Evolutionary conservation across 208 protist genomes (phyloP).

Genomic region (Polymyxa betae): DNA sequence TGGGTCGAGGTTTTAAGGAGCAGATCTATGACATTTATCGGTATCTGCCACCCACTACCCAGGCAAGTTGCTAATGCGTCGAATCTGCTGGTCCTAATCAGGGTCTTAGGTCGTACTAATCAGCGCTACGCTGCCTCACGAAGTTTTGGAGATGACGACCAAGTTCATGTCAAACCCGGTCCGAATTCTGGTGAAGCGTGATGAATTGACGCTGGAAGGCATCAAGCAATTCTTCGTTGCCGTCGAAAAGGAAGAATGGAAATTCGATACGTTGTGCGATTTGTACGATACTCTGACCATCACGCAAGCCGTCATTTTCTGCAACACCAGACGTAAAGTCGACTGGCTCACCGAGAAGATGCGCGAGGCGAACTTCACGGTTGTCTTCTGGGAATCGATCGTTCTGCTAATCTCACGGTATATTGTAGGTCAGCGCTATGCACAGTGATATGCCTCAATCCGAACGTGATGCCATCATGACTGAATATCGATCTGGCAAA

Average conservation of each 20-base stretch:
- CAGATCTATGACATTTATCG: slow-evolving; percentile 99
- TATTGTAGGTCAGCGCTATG: slow-evolving; percentile 78
- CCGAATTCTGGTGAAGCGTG: slow-evolving; percentile 97
- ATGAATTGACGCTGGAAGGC: slow-evolving; percentile 78
- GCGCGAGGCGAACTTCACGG: slow-evolving; percentile 89
- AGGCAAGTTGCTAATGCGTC: slow-evolving; percentile 66
- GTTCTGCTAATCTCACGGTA: not conserved
- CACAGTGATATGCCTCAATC: slow-evolving; percentile 95
- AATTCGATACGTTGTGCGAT: slow-evolving; percentile 98
- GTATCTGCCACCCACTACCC: slow-evolving; percentile 89
- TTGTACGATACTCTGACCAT: slow-evolving; percentile 97
- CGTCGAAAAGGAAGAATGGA: slow-evolving; percentile 96
- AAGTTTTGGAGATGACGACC: slow-evolving; percentile 96
- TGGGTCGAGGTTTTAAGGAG: slow-evolving; percentile 89
- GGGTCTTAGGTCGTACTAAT: slow-evolving; percentile 88
- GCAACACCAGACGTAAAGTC: slow-evolving; percentile 97
- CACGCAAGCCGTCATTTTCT: slow-evolving; percentile 98
- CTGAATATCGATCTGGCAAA: slow-evolving; percentile 92
- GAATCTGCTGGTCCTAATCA: not conserved
- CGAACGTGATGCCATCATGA: slow-evolving; percentile 96
- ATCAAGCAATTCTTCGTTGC: slow-evolving; percentile 97
- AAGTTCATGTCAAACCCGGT: slow-evolving; percentile 98
- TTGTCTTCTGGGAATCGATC: slow-evolving; percentile 62
- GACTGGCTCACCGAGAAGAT: slow-evolving; percentile 96
- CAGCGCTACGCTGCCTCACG: slow-evolving; percentile 97